Evolutionary conservation across 768 basidiomycete genomes (phyloP).

Genomic region (Naematelia encephala): DNA sequence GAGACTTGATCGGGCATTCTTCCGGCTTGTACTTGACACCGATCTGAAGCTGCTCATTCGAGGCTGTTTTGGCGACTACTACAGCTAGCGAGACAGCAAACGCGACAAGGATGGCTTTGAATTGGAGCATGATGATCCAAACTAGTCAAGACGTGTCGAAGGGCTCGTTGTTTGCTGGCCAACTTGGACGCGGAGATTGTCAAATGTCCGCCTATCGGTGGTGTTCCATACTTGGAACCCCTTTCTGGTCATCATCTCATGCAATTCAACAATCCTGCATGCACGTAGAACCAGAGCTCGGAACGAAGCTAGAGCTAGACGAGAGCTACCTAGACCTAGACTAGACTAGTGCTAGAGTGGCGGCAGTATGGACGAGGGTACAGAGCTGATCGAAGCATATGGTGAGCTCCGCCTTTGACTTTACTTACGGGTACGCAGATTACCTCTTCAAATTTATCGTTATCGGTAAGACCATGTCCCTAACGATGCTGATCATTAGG

Average conservation of each 20-base stretch:
- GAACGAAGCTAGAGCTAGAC: too few species aligned
- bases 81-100: conserved; percentile 10
- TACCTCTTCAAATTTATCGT: conserved; percentile 99
- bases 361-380: conserved; percentile 55
- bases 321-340: too few species aligned
- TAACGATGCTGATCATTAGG: conserved; percentile 55
- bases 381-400: conserved; percentile 91
- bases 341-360: too few species aligned
- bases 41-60: conserved; percentile 32
- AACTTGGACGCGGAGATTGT: too few species aligned
- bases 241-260: too few species aligned
- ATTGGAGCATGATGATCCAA: not conserved
- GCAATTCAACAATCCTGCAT: too few species aligned
- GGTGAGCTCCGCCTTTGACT: conserved; percentile 56
- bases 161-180: too few species aligned
- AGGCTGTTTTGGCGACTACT: conserved; percentile 2
- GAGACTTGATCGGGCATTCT: conserved; percentile 44
- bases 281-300: too few species aligned
- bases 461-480: conserved; percentile 62
- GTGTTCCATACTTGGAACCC: too few species aligned
- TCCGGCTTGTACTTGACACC: conserved; percentile 49
- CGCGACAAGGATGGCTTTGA: not conserved
- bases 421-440: conserved; percentile 56
- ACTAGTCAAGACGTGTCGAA: not conserved
- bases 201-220: too few species aligned